A percentile compares a stretch with the other conserved stretches of the same genome.
Evolutionary conservation across 2,329 filamentous ascomycete species (phyloP).

Genomic region (Cyanodermella asteris): DNA sequence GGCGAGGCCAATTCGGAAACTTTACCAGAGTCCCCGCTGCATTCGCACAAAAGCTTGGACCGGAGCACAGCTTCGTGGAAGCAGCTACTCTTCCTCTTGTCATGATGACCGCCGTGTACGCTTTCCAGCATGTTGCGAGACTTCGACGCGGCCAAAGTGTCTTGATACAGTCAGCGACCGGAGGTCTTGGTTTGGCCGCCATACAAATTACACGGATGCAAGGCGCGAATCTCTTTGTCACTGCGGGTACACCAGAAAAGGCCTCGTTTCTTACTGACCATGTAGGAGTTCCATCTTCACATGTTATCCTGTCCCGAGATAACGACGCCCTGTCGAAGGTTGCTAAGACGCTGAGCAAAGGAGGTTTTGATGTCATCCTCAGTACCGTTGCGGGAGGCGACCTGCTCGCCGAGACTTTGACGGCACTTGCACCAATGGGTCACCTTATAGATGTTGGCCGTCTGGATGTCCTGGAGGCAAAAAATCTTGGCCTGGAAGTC

Average conservation of each 20-base stretch:
- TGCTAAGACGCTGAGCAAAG: conserved; percentile 1
- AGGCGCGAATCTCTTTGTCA: conserved; percentile 5
- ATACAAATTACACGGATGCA: conserved; percentile 3
- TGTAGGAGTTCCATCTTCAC: conserved; percentile 2
- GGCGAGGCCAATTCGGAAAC: conserved; percentile 9
- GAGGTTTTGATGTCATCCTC: conserved; percentile 6
- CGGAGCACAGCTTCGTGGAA: conserved; percentile 6
- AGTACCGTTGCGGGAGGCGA: conserved; percentile 4
- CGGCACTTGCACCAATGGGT: conserved; percentile 5
- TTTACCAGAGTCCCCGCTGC: conserved; percentile 9
- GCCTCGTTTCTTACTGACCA: conserved; percentile 3
- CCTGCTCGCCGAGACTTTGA: conserved; percentile 3
- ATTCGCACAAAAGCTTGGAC: conserved; percentile 8
- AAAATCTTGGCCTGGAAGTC: not conserved
- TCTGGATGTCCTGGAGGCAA: conserved; percentile 2
- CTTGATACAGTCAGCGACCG: conserved; percentile 6
- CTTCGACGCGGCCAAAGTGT: conserved; percentile 12
- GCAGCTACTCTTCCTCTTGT: conserved; percentile 15
- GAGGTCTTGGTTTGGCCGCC: conserved; percentile 4
- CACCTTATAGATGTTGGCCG: conserved; percentile 6
- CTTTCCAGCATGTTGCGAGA: conserved; percentile 18
- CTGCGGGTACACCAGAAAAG: conserved; percentile 4
- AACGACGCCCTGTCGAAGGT: conserved; percentile 1
- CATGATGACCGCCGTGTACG: conserved; percentile 22
- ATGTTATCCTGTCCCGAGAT: conserved; percentile 3